Evolutionary conservation across 371 early-diverging fungal species (phyloP).

Genomic region (Mortierella sp.): DNA sequence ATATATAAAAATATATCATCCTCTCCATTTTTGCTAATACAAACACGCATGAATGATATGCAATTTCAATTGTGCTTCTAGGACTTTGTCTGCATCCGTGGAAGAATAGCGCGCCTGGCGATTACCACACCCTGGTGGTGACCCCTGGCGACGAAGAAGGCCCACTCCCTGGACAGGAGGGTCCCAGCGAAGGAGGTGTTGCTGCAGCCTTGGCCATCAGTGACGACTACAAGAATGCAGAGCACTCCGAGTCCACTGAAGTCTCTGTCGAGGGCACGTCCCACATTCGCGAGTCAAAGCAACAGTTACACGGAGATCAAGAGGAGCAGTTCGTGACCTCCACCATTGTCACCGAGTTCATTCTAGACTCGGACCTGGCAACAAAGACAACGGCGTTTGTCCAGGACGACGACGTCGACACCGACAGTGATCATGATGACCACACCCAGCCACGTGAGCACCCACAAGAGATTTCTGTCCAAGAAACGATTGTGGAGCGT

Average conservation of each 20-base stretch:
- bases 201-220: slow-evolving; percentile 10
- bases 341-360: too few species aligned
- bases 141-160: slow-evolving; percentile 39
- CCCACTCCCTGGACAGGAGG: slow-evolving; percentile 16
- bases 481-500: too few species aligned
- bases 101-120: slow-evolving; percentile 14
- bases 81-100: slow-evolving; percentile 34
- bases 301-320: neutral
- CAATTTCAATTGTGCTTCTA: neutral
- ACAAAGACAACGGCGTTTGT: too few species aligned
- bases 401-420: too few species aligned
- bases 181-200: neutral
- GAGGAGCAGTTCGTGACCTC: neutral
- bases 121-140: slow-evolving; percentile 31
- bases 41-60: neutral
- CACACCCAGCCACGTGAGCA: too few species aligned
- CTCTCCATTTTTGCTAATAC: too few species aligned
- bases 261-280: neutral
- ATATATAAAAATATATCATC: too few species aligned
- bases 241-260: neutral
- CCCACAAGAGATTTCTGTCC: too few species aligned
- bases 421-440: too few species aligned
- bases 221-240: slow-evolving; percentile 10
- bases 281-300: neutral
- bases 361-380: too few species aligned